Conservation (phyloP, 768 basidiomycete genomes). For the Tricholomella constricta region DNA sequence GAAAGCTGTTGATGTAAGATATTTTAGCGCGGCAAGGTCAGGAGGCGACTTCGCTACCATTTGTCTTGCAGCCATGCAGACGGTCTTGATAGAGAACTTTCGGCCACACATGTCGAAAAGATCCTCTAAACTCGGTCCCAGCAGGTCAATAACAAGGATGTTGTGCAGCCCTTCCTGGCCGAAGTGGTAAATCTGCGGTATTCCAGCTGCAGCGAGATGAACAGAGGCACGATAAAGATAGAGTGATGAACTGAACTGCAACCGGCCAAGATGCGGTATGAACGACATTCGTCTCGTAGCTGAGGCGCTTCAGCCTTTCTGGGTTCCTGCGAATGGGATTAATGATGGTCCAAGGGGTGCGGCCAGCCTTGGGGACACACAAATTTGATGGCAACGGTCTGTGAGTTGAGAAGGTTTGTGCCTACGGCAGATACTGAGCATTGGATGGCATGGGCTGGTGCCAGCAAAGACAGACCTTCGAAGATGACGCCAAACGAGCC, state of each 20-base stretch:
- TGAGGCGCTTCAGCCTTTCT: slow-evolving; percentile 97
- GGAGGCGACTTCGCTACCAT: slow-evolving; percentile 58
- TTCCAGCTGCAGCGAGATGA: slow-evolving; percentile 66
- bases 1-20: slow-evolving; percentile 59
- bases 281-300: slow-evolving; percentile 96
- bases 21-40: slow-evolving; percentile 8
- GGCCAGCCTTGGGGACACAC: slow-evolving; percentile 53
- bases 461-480: slow-evolving; percentile 55
- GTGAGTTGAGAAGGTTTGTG: slow-evolving; percentile 96
- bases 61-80: slow-evolving; percentile 98
- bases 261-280: slow-evolving; percentile 87
- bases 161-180: slow-evolving; percentile 99
- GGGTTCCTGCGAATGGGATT: slow-evolving; percentile 62
- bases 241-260: slow-evolving; percentile 67
- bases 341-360: slow-evolving; percentile 12
- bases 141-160: slow-evolving; percentile 96
- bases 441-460: background rate
- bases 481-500: slow-evolving; percentile 98
- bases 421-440: slow-evolving; percentile 49
- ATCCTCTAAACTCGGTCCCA: slow-evolving; percentile 96
- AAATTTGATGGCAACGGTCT: slow-evolving; percentile 99
- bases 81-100: slow-evolving; percentile 97
- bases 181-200: slow-evolving; percentile 99
- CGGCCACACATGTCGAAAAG: slow-evolving; percentile 99
- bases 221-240: slow-evolving; percentile 15